Base-by-base conservation (phyloP, 108 stramenopile genomes). In the Fragilaria crotonensis region DNA sequence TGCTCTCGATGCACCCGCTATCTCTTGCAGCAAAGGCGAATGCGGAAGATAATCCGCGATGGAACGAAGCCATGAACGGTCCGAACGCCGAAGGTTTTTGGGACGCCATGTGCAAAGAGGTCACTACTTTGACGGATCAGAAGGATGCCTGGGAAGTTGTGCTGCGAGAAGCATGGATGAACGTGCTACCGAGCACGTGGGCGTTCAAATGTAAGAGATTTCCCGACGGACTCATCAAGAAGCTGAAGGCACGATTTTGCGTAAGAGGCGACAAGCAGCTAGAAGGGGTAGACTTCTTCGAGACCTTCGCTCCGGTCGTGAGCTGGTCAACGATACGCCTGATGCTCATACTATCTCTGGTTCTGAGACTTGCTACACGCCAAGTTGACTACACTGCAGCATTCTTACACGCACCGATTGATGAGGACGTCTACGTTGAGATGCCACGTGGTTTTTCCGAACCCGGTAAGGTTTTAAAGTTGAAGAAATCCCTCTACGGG, bases 161-260 rank as follows among this genome's bases (percentile, higher is more conserved):
- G 1, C 54, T 62, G 9, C 11, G 28, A 54, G 29, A 0, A 26
- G n/a, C 41, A 0, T 36, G 45, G 2, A 48, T 51, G 29, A 66
- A 70, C 4, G 62, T 70, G 1, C 33, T 78, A 0, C 69, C 72
- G 0, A 30, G 44, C 4, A 64, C 63, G 0, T 79, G 73, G 78
- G 78, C 60, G 0, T 63, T 79, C 29, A 14, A 54, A 25, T 0
- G 31, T 31, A 79, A 74, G 33, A 41, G 74, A 9, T 80, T 50
- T 36, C 79, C 79, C 7, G 67, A 69, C 64, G 79, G 79, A 0
- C 0, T n/a, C 0, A 48, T 81, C 2, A 61, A 70, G 2, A 81
- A 81, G 45, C 52, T 81, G 33, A 85, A 85, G 45, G 84, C 66
- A 5, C 0, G 84, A 23, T 72, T 76, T 30, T 85, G 84, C 57